phyloP scores from a whole-genome alignment of 2,329 filamentous ascomycete genomes.

The Aspergillus alliaceus region DNA sequence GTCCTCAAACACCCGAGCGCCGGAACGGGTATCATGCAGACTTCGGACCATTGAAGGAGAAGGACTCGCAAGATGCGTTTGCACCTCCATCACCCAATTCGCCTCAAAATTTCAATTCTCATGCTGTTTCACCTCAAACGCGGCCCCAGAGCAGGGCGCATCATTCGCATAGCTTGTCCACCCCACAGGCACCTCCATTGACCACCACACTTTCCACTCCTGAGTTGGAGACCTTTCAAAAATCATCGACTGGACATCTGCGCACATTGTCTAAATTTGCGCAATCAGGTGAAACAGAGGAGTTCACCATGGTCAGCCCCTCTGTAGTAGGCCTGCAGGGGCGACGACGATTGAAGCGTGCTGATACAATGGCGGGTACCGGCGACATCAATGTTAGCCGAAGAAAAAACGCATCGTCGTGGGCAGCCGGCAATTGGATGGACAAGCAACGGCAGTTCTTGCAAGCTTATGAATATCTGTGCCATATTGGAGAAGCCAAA shows the following conservation, averaged over 20 bases:
- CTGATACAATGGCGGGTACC: constrained; percentile 54
- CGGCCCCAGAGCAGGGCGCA: constrained; percentile 27
- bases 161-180: constrained; percentile 33
- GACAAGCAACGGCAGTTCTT: constrained; percentile 96
- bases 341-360: constrained; percentile 76
- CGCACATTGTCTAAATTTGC: constrained; percentile 83
- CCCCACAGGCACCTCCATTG: constrained; percentile 30
- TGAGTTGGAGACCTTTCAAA: constrained; percentile 78
- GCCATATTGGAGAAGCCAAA: constrained; percentile 97
- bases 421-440: constrained; percentile 94
- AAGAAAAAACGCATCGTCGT: constrained; percentile 62
- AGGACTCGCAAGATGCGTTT: constrained; percentile 20
- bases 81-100: constrained; percentile 23
- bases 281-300: constrained; percentile 70
- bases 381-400: constrained; percentile 45
- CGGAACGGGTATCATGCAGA: constrained; percentile 30
- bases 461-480: constrained; percentile 96
- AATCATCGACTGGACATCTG: constrained; percentile 86
- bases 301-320: constrained; percentile 78
- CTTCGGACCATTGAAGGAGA: constrained; percentile 26
- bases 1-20: constrained; percentile 33
- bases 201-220: constrained; percentile 59
- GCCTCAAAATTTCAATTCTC: constrained; percentile 25
- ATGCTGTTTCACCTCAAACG: constrained; percentile 29
- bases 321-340: constrained; percentile 88